These are phyloP conservation scores for Entoloma clypeatum DNA, from an alignment of 1,284 basidiomycete species.

Conservation along the genomic window DNA sequence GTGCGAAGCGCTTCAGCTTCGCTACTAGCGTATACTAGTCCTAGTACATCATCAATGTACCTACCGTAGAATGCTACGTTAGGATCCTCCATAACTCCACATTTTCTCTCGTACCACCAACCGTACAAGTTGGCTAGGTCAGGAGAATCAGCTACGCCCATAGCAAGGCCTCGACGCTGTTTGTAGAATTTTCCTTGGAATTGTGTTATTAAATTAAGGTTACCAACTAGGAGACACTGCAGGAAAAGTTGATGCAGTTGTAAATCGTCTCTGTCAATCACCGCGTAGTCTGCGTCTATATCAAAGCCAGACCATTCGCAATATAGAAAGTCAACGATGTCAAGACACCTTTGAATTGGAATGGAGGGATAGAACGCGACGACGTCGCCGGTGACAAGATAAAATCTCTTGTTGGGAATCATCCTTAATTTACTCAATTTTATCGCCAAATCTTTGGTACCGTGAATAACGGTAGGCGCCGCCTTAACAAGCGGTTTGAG, in stretches of 20 bases:
- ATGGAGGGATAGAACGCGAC: conserved; percentile 33
- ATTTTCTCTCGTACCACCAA: conserved; percentile 19
- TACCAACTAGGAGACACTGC: conserved; percentile 14
- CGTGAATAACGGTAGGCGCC: conserved; percentile 26
- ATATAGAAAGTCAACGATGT: conserved; percentile 16
- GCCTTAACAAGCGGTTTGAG: conserved; percentile 30
- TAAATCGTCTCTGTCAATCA: conserved; percentile 4
- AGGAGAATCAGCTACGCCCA: conserved; percentile 31
- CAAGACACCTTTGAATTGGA: conserved; percentile 13
- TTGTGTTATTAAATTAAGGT: conserved; percentile 19
- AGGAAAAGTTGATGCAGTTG: too few species aligned
- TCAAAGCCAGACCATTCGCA: not conserved
- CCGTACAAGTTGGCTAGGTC: conserved; percentile 34
- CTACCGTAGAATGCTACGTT: conserved; percentile 32
- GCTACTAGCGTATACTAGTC: conserved; percentile 26
- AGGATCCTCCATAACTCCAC: conserved; percentile 18
- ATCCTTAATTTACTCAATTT: conserved; percentile 24
- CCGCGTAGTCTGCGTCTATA: not conserved
- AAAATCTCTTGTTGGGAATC: conserved; percentile 13
- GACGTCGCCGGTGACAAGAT: conserved; percentile 29
- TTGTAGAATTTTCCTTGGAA: conserved; percentile 20
- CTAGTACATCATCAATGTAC: conserved; percentile 36
- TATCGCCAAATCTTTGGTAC: conserved; percentile 28
- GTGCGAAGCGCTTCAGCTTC: conserved; percentile 21
- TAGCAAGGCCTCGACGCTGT: conserved; percentile 30